Conservation (phyloP, 208 protist species). For the Leishmania gerbilli region DNA sequence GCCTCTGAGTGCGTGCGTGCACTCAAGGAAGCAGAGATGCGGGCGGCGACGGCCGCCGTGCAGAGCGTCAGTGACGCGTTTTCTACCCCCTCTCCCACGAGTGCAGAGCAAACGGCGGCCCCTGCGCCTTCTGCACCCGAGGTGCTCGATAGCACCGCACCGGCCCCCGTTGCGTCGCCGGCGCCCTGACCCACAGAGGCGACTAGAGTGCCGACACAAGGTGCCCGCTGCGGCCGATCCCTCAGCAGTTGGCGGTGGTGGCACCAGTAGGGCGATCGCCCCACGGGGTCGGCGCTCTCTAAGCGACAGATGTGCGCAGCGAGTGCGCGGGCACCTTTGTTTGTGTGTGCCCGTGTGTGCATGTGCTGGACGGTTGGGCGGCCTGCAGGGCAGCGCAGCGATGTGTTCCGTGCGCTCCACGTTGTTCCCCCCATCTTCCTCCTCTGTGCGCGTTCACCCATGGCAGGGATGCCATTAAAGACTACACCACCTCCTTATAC, state of each 20-base stretch:
- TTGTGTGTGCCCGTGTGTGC: not conserved
- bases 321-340: not conserved
- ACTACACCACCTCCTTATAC: not conserved
- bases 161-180: not conserved
- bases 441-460: not conserved
- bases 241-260: not conserved
- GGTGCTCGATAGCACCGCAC: not conserved
- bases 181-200: not conserved
- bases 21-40: conserved; percentile 58
- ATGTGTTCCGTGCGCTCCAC: not conserved
- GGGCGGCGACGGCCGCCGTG: conserved; percentile 15
- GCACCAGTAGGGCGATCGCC: not conserved
- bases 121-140: not conserved
- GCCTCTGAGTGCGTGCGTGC: conserved; percentile 71
- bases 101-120: not conserved
- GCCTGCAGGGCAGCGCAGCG: not conserved
- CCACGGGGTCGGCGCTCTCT: not conserved
- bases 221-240: not conserved
- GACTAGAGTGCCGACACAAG: not conserved
- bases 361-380: not conserved
- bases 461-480: not conserved
- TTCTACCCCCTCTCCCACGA: not conserved
- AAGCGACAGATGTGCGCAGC: not conserved
- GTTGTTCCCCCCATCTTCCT: not conserved
- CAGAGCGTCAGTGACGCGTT: not conserved